Evolutionary conservation across 2,329 filamentous ascomycete species (phyloP).

Genomic region (Alternaria solani): DNA sequence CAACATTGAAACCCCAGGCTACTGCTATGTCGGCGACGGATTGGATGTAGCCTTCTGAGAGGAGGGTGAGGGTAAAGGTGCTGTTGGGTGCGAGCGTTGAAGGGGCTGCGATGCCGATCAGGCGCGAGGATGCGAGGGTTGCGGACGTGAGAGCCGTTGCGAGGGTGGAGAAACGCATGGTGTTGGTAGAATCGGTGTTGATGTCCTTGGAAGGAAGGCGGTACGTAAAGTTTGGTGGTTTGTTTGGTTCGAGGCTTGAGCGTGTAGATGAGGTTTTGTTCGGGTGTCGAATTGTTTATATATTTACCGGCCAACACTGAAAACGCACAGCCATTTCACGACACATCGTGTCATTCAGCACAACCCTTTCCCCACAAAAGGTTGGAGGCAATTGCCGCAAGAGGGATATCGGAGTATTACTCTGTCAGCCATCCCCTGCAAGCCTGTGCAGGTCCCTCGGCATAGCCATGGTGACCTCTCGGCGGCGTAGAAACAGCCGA

Average conservation of each 20-base stretch:
- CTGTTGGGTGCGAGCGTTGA: slow-evolving; percentile 51
- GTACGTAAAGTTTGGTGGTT: neutral
- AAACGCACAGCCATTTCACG: neutral
- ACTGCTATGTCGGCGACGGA: slow-evolving; percentile 56
- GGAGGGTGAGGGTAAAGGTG: slow-evolving; percentile 51
- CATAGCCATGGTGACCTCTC: slow-evolving; percentile 8
- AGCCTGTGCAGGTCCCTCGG: slow-evolving; percentile 11
- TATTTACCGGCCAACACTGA: neutral
- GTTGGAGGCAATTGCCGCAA: neutral
- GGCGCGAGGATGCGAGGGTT: slow-evolving; percentile 49
- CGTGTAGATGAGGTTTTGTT: neutral
- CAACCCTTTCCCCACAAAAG: neutral
- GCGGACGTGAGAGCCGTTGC: slow-evolving; percentile 21
- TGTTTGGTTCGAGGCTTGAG: neutral
- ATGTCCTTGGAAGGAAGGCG: neutral
- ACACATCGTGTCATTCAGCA: neutral
- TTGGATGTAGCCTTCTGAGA: slow-evolving; percentile 57
- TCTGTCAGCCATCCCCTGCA: neutral
- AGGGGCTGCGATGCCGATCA: slow-evolving; percentile 56
- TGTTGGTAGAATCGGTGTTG: neutral
- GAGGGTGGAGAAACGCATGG: slow-evolving; percentile 32
- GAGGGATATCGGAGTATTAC: neutral
- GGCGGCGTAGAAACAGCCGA: neutral
- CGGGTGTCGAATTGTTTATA: neutral
- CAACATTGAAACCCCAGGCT: slow-evolving; percentile 51